A percentile compares a stretch with the other conserved stretches of the same genome.
Conservation (phyloP, 2,329 filamentous ascomycete species). For the Diaporthe citri region DNA sequence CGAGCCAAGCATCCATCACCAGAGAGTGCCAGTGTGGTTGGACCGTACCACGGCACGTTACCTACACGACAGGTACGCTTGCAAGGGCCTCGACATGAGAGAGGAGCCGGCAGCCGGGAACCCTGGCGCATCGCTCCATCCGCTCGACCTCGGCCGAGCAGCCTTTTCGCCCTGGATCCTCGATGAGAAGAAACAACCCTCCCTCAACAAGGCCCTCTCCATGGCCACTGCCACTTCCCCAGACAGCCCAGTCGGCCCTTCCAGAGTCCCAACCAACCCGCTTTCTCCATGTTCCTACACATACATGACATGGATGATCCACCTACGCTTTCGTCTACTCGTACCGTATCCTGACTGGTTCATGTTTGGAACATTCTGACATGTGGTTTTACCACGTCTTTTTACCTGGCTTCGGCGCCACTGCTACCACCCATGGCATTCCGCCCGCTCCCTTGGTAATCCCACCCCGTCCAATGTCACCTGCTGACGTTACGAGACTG, state of each 20-base stretch:
- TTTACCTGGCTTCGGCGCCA: constrained; percentile 20
- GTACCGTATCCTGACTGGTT: neutral
- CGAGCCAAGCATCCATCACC: constrained; percentile 1
- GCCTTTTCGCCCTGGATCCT: neutral
- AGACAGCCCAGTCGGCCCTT: constrained; percentile 32
- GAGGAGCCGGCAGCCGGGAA: constrained; percentile 23
- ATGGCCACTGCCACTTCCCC: constrained; percentile 4
- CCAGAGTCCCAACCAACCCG: constrained; percentile 5
- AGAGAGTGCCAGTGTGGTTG: neutral
- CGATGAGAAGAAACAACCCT: neutral
- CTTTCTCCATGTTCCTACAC: constrained; percentile 30
- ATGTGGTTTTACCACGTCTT: constrained; percentile 28
- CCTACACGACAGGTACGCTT: neutral
- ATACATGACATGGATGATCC: constrained; percentile 26
- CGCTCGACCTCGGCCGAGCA: constrained; percentile 12
- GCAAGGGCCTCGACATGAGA: neutral
- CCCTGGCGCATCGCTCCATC: constrained; percentile 23
- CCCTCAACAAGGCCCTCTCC: neutral
- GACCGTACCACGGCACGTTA: constrained; percentile 20
- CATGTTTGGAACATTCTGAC: neutral
- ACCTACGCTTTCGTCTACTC: neutral
- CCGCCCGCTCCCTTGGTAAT: constrained; percentile 24
- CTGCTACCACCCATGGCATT: constrained; percentile 12
- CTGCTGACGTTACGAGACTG: constrained; percentile 1
- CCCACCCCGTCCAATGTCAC: constrained; percentile 1